These are phyloP conservation scores for Apiotrichum gamsii DNA, from an alignment of 1,284 basidiomycete genomes.

Conservation along the genomic window DNA sequence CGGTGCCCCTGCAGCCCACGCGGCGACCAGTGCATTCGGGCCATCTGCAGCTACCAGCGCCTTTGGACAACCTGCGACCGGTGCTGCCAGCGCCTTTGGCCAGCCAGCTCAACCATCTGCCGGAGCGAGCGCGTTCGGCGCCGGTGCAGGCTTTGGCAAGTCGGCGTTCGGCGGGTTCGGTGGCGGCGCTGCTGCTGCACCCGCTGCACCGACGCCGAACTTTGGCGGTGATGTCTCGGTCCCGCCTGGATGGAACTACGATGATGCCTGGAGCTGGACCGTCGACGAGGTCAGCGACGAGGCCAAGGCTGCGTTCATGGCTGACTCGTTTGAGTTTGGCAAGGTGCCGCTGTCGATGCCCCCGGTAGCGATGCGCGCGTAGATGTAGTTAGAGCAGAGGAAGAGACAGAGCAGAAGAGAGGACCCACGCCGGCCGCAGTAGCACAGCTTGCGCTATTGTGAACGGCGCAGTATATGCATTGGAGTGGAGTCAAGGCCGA, in stretches of 20 bases:
- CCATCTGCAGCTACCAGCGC: constrained; percentile 19
- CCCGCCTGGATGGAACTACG: constrained; percentile 49
- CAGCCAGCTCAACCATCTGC: constrained; percentile 15
- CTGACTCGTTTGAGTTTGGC: constrained; percentile 61
- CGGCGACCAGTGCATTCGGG: constrained; percentile 32
- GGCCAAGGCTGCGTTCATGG: constrained; percentile 58
- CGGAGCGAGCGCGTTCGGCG: constrained; percentile 20
- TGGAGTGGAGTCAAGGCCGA: no score
- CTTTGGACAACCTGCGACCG: constrained; percentile 41
- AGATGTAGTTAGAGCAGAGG: not conserved
- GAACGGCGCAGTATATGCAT: not conserved
- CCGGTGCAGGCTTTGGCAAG: constrained; percentile 51
- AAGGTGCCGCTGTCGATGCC: constrained; percentile 71
- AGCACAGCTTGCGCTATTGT: no score
- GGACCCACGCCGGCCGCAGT: no score
- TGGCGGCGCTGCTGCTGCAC: not conserved
- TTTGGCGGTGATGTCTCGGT: constrained; percentile 19
- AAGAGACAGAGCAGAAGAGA: not conserved
- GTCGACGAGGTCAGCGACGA: constrained; percentile 34
- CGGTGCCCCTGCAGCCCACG: not conserved
- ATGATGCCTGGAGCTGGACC: constrained; percentile 38
- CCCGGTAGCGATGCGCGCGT: constrained; percentile 53
- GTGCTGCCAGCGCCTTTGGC: constrained; percentile 2
- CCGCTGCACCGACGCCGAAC: constrained; percentile 7
- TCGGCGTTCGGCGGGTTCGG: constrained; percentile 38